Base-by-base conservation (phyloP, 805 yeast genomes). In the Saccharomyces paradoxus region DNA sequence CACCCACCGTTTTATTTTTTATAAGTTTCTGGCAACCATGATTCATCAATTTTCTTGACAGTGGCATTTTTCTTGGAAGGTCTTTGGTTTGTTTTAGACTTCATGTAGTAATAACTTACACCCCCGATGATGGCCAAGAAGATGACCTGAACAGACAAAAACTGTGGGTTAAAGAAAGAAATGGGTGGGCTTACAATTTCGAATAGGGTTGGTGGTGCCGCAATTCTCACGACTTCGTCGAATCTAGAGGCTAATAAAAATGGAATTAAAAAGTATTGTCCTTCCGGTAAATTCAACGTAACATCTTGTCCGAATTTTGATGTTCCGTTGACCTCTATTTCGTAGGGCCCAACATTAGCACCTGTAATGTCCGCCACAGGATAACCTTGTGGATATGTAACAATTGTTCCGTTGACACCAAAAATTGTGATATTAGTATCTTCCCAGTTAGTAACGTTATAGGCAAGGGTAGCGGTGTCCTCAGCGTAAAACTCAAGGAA, bases 121-220 rank as follows among this genome's bases (percentile, higher is more conserved):
- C 73, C 79, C 51, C 74, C 83, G 29, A 83, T 52, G 21, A 83
- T 68, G 24, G 71, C 77, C 2, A 74, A 60, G 55, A 88, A 71
- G 27, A 87, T 60, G 14, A 81, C 51, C 66, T 83, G 86, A 59
- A 86, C 78, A 37, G 86, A 68, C 55, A 89, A 65, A 64, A 89
- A 79, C 70, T 84, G 82, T 13, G 91, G 94, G 66, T 87, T 81
- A 71, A 85, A 83, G 53, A 84, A 59, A 0, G 95, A 84, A 61
- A 90, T 74, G 54, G 84, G 78, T 41, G 78, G 79, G 62, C 89
- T 96, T 10, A 70, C 70, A 54, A 90, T 79, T 24, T 74, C 68
- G 48, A 87, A 72, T 56, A 83, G 71, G 63, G 81, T 83, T 51
- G 82, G 79, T 63, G 79, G 75, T 28, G 86, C 77, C 51, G 82